Base-by-base conservation (phyloP, 1,284 basidiomycete species). In the Marasmius fiardii region DNA sequence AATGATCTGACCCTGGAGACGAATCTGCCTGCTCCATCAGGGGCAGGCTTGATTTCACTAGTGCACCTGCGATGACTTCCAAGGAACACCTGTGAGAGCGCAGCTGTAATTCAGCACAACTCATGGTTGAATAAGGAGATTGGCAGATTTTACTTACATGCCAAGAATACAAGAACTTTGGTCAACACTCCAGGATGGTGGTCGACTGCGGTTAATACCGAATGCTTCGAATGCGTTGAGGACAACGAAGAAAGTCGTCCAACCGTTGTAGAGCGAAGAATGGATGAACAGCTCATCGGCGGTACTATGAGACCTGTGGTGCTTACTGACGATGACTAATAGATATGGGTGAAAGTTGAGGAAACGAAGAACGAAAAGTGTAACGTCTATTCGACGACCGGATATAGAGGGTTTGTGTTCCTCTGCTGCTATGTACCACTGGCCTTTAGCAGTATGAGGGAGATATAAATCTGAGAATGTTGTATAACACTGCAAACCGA, bases 181-280 rank as follows among this genome's bases (percentile, higher is more conserved):
- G 93, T 96, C 85, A 92, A 93, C 57, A 95, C 74, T 24, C 93
- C 93, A 1, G 93, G 86, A 43, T 71, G 72, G 62, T 89, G 76
- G 50, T 70, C 71, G 62, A 78, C 65, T 0, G 90, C 84, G 68
- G n/a, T 95, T 81, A 58, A 87, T 84, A 61, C 95, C 95, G 65
- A 96, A 96, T 0, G 93, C 94, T 68, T 95, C 88, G 70, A 98
- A 97, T 3, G 83, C 88, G 47, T 92, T 90, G 58, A 97, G 76
- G 60, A 97, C 79, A 62, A 96, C 90, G 56, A 97, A 83, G 52
- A 97, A 88, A 50, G 93, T 94, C 14, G 92, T 93, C 90, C 94
- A 96, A 51, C 95, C 95, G 68, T 97, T 95, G 76, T 90, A 97
- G 54, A 95, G 83, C 8, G 92, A 94, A 80, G 95, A 95, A 67